Evolutionary conservation across 495 filamentous ascomycete genomes (phyloP).

Genomic region (Lasiosphaeris hirsuta): DNA sequence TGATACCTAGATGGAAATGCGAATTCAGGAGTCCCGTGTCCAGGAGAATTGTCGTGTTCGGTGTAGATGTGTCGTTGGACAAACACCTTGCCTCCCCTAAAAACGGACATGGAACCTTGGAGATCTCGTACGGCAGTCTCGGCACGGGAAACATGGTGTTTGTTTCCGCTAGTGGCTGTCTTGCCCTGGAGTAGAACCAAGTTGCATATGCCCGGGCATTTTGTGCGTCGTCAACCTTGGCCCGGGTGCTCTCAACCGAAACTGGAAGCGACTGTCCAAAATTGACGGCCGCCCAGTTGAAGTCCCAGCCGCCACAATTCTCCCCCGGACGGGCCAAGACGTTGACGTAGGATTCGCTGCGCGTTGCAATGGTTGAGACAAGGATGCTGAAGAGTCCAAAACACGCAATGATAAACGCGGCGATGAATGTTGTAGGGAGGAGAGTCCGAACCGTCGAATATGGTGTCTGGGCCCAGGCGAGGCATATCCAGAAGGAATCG

Average conservation of each 20-base stretch:
- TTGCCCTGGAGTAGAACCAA: constrained; percentile 10
- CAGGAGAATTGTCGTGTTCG: not conserved
- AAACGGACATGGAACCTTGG: constrained; percentile 3
- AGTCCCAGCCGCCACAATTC: constrained; percentile 7
- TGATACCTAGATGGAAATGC: constrained; percentile 10
- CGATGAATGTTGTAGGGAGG: not conserved
- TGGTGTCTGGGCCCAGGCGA: constrained; percentile 3
- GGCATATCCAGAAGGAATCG: constrained; percentile 1
- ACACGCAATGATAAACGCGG: not conserved
- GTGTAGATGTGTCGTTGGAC: constrained; percentile 6
- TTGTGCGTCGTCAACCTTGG: constrained; percentile 1
- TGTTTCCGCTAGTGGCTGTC: constrained; percentile 9
- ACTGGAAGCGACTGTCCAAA: not conserved
- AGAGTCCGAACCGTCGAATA: not conserved
- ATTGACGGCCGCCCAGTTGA: constrained; percentile 9
- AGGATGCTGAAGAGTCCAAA: constrained; percentile 8
- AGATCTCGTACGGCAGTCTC: not conserved
- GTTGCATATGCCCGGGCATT: constrained; percentile 5
- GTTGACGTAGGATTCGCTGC: constrained; percentile 6
- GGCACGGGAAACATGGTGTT: constrained; percentile 10
- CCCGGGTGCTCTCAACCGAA: not conserved
- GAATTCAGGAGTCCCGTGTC: constrained; percentile 9
- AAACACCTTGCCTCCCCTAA: constrained; percentile 3
- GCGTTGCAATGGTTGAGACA: constrained; percentile 9
- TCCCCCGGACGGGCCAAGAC: constrained; percentile 3